Evolutionary conservation across 371 early-diverging fungal species (phyloP).

Genomic region (Rhizomucor pusillus): DNA sequence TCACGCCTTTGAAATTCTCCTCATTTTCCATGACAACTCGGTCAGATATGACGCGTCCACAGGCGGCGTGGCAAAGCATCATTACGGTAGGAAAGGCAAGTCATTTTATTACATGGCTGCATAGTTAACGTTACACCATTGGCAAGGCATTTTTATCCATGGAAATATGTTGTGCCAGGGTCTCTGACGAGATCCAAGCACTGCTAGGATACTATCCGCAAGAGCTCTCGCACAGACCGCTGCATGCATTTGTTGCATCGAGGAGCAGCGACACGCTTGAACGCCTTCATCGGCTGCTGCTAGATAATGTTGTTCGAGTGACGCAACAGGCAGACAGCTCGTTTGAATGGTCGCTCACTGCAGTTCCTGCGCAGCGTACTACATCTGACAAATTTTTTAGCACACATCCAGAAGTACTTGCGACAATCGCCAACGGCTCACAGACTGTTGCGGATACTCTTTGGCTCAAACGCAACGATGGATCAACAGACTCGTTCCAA

Average conservation of each 20-base stretch:
- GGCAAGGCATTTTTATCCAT: constrained; percentile 42
- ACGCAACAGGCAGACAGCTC: constrained; percentile 15
- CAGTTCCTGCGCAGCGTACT: constrained; percentile 44
- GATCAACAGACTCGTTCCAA: constrained; percentile 36
- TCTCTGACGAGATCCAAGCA: constrained; percentile 51
- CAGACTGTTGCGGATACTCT: constrained; percentile 51
- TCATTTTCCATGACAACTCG: constrained; percentile 12
- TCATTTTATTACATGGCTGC: constrained; percentile 45
- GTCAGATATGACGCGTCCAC: background rate
- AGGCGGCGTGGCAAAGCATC: too few relatives aligned
- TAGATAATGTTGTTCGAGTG: constrained; percentile 45
- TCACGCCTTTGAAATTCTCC: constrained; percentile 5
- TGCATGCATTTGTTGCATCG: constrained; percentile 52
- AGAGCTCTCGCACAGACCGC: constrained; percentile 55
- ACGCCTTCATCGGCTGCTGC: constrained; percentile 37
- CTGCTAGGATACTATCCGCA: constrained; percentile 61
- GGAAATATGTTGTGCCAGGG: constrained; percentile 55
- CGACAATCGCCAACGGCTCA: constrained; percentile 29
- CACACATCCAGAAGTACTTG: constrained; percentile 32
- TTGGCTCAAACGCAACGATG: constrained; percentile 48
- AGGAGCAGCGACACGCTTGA: constrained; percentile 47
- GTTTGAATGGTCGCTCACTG: constrained; percentile 10
- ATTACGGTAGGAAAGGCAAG: background rate
- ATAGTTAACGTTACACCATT: too few relatives aligned
- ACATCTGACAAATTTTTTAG: constrained; percentile 39